Percentiles rank a stretch among this genome's conserved stretches.
phyloP scores from a whole-genome alignment of 345 rosid species.

The Citrus inodora region DNA sequence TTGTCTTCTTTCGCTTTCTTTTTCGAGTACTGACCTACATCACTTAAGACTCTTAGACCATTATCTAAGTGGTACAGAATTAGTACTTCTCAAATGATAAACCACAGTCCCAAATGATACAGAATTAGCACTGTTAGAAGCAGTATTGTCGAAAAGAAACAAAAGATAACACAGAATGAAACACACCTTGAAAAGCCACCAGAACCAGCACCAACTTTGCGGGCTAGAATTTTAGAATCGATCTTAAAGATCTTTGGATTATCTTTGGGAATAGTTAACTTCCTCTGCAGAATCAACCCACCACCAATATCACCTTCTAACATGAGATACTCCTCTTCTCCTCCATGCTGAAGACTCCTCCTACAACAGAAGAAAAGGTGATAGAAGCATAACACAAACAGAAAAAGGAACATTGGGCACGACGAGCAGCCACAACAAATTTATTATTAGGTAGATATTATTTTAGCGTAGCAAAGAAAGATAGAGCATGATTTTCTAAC shows the following conservation, averaged over 20 bases:
- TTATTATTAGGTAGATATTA: neutral
- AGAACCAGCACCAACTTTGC: conserved; percentile 85
- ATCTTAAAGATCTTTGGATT: conserved; percentile 48
- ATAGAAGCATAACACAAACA: neutral
- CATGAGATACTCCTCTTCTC: conserved; percentile 63
- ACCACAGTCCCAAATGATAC: neutral
- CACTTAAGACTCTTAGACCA: neutral
- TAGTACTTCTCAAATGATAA: neutral
- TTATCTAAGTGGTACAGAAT: neutral
- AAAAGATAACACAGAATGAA: neutral
- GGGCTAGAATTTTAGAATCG: conserved; percentile 66
- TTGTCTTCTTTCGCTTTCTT: neutral
- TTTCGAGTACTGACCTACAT: neutral
- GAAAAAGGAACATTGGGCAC: neutral
- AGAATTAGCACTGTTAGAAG: neutral
- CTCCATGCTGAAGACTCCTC: conserved; percentile 69
- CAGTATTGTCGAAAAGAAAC: neutral
- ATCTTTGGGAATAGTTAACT: conserved; percentile 44
- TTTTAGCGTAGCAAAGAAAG: neutral
- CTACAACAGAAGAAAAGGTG: conserved; percentile 32
- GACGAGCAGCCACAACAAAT: neutral
- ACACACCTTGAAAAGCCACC: conserved; percentile 89
- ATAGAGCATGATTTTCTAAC: neutral
- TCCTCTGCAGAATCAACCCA: conserved; percentile 63
- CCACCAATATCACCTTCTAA: conserved; percentile 82